Conservation (phyloP, 2,329 filamentous ascomycete species). For the Rutstroemia sydowiana region DNA sequence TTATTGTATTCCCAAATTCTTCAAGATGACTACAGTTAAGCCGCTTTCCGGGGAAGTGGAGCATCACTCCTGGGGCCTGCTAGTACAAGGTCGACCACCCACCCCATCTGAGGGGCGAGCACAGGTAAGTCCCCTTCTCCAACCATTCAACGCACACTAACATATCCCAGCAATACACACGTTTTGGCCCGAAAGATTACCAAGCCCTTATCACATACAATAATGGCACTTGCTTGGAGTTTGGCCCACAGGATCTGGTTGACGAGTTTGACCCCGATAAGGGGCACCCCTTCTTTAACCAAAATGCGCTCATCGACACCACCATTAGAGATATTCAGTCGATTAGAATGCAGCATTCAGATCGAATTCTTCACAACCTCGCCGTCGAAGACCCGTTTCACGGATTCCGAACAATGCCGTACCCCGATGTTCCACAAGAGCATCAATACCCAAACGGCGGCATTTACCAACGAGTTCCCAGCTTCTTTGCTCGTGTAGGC, state of each 20-base stretch:
- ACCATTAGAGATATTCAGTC: conserved; percentile 17
- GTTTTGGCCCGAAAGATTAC: background rate
- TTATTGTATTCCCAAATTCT: no score
- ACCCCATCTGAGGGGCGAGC: conserved; percentile 24
- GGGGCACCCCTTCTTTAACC: conserved; percentile 15
- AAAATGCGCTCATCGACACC: conserved; percentile 17
- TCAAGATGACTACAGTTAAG: conserved; percentile 5
- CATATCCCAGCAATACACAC: background rate
- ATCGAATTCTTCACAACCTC: background rate
- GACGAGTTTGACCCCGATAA: conserved; percentile 13
- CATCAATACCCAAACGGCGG: background rate
- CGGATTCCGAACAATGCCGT: conserved; percentile 4
- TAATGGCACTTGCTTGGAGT: conserved; percentile 9
- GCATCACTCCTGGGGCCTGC: conserved; percentile 19
- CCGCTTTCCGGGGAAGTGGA: background rate
- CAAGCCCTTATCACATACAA: conserved; percentile 3
- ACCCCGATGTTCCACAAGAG: background rate
- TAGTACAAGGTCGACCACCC: conserved; percentile 20
- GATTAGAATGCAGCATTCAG: conserved; percentile 10
- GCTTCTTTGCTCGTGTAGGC: background rate
- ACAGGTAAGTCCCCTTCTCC: conserved; percentile 14
- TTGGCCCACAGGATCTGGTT: conserved; percentile 16
- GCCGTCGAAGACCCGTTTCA: background rate
- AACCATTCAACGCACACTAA: background rate
- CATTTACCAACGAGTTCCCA: background rate